Evolutionary conservation across 2,329 filamentous ascomycete species (phyloP), one percentile per base, ranked within the genome.

Genomic region (Trichoderma semiorbis): DNA sequence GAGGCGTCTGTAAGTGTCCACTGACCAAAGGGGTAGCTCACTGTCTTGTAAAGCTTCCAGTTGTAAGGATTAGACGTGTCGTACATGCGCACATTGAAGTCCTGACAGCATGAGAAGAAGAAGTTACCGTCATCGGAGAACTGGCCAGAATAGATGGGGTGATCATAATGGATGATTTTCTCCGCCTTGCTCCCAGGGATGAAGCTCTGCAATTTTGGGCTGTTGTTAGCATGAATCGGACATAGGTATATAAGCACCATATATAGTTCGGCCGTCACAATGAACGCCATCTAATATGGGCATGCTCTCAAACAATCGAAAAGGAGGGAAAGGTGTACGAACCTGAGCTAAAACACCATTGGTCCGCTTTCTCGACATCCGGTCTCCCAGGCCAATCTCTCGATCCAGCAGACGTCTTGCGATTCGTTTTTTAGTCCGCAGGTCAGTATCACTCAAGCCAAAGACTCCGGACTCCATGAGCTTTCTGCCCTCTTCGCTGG

Each of bases 91-190:
- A 99, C 94, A 76, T 90, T 92, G 83, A 97, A 97, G 81, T 98
- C 95, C 81, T 98, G 94, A 11, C 92, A 92, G 78, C 93, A 96
- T 7, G 92, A 91, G 79, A 95, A 98, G 84, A 98, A 98, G 84
- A 98, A 98, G 81, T 97, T 97, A 30, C 96, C 96, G 77, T 99
- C 96, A 75, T 97, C 93, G 0, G 94, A 97, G 80, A 98, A 99
- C 79, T 98, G 95, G 1, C 96, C 96, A 3, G 94, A 97, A 78
- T 98, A 98, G 68, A 96, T 95, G 53, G 93, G 90, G 6, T 91
- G 88, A 70, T 95, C 89, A 79, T 95, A 97, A 77, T 97, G 93
- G 73, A 98, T 91, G 73, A 97, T 93, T 77, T 93, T 92, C 78
- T 98, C 95, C 0, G 94, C 91, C 28, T 88, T 88, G 0, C 90